Conservation (phyloP, 177 flowering plant genomes). For the Vitis hybrid region DNA sequence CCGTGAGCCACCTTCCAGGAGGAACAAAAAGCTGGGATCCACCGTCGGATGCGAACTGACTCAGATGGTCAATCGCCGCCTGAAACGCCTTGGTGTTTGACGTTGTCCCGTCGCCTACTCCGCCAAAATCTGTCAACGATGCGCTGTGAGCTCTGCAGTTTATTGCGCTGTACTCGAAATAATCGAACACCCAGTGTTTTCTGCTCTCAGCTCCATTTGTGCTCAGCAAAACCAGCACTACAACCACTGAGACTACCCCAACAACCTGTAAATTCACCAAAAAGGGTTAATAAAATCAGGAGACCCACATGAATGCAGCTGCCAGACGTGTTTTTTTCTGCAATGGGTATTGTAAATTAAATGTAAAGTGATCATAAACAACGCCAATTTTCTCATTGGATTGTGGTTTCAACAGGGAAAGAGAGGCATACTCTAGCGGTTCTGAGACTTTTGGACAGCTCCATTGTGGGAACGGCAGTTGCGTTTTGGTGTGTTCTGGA, state of each 20-base stretch:
- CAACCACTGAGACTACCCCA: constrained; percentile 1
- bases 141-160: constrained; percentile 47
- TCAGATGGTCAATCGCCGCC: constrained; percentile 39
- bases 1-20: constrained; percentile 56
- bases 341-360: too few species aligned
- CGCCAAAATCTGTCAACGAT: constrained; percentile 50
- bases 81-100: constrained; percentile 52
- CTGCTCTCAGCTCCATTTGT: constrained; percentile 21
- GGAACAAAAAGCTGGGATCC: constrained; percentile 54
- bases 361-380: too few species aligned
- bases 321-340: too few species aligned
- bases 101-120: constrained; percentile 54
- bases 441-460: constrained; percentile 4
- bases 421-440: neutral
- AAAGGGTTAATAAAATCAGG: neutral
- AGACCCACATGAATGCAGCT: too few species aligned
- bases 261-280: constrained; percentile 1
- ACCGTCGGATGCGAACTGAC: constrained; percentile 35
- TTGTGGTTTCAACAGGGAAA: neutral
- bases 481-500: too few species aligned
- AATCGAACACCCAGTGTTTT: constrained; percentile 1
- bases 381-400: too few species aligned
- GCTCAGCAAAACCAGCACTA: constrained; percentile 5
- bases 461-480: neutral
- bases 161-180: constrained; percentile 32